Conservation (phyloP, 345 rosid genomes). For the Salix suchowensis region DNA sequence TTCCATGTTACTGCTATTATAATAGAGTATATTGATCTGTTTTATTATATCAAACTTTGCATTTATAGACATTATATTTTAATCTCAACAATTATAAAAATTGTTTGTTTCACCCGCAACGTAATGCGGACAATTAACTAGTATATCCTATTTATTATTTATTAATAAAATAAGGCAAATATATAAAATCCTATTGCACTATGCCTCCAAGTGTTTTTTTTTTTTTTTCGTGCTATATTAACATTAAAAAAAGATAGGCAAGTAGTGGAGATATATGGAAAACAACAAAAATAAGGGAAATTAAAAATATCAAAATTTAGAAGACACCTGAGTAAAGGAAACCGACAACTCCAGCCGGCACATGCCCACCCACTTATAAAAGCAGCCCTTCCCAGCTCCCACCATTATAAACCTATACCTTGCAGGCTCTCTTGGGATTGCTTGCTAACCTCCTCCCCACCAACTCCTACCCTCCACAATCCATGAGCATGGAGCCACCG, state of each 20-base stretch:
- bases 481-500: slow-evolving; percentile 13
- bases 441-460: not conserved
- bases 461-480: not conserved
- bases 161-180: too few relatives aligned
- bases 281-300: not conserved
- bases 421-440: not conserved
- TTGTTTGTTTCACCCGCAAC: accelerated
- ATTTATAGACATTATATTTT: too few relatives aligned
- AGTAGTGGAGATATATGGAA: not conserved
- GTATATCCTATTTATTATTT: too few relatives aligned
- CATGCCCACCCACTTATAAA: not conserved
- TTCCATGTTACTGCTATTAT: too few relatives aligned
- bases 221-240: not conserved
- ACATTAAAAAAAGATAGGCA: not conserved
- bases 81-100: too few relatives aligned
- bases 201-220: not conserved
- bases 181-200: too few relatives aligned
- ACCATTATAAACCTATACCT: not conserved
- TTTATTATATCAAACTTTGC: too few relatives aligned
- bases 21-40: too few relatives aligned
- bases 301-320: not conserved
- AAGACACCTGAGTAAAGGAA: not conserved
- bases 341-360: not conserved
- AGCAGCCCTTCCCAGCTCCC: not conserved
- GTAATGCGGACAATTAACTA: too few relatives aligned